phyloP scores from a whole-genome alignment of 225 moss, liverwort and hornwort species.

The Marchantia paleacea region DNA sequence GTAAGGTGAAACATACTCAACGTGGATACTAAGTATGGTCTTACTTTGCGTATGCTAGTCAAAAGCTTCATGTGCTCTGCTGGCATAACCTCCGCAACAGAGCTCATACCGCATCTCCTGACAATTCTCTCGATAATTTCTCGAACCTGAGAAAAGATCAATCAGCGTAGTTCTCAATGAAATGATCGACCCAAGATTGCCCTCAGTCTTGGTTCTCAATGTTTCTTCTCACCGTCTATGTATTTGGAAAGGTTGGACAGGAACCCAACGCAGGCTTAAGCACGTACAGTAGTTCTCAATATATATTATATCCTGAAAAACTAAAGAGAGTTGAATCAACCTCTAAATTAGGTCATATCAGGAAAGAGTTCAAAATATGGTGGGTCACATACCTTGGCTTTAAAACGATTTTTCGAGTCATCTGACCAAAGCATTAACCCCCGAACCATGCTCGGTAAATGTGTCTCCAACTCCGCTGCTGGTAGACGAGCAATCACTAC shows the following conservation, averaged over 20 bases:
- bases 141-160: conserved; percentile 40
- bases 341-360: background rate
- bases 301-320: too few species aligned
- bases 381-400: conserved; percentile 66
- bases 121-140: conserved; percentile 95
- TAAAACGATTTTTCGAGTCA: conserved; percentile 99
- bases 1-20: background rate
- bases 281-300: too few species aligned
- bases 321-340: too few species aligned
- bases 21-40: background rate
- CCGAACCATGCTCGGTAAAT: conserved; percentile 78
- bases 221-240: too few species aligned
- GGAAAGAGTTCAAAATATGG: background rate
- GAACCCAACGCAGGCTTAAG: too few species aligned
- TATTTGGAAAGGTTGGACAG: too few species aligned
- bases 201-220: too few species aligned
- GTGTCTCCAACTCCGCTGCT: conserved; percentile 63
- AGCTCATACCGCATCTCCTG: conserved; percentile 88
- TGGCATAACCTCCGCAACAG: conserved; percentile 86
- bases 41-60: conserved; percentile 85
- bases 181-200: too few species aligned
- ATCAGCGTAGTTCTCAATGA: background rate
- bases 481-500: conserved; percentile 93
- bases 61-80: conserved; percentile 94
- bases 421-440: conserved; percentile 98